Base-by-base conservation (phyloP, 2,329 filamentous ascomycete species). In the Bipolaris sorokiniana region DNA sequence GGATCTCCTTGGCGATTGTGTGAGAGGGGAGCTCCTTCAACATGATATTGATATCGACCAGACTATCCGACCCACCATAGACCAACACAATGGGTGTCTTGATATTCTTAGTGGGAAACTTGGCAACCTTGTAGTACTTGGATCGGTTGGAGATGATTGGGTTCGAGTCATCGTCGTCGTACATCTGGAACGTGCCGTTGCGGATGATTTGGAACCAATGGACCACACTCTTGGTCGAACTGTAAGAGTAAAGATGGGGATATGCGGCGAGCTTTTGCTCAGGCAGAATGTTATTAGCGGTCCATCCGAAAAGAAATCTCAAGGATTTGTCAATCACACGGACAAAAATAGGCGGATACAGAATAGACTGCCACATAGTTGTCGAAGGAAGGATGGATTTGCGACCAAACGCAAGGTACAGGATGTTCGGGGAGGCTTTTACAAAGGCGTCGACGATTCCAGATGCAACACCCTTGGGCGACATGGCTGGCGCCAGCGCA, bases 171-270 rank as follows among this genome's bases (percentile, higher is more conserved):
- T 98, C 94, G 73, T 99, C 95, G 73, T 99, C 95, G 76, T 93
- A 98, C 91, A 99, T 97, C 77, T 99, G 95, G 76, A 99, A 98
- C 23, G 88, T 92, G 69, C 92, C 91, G 70, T 94, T 97, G 63
- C 95, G 89, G 69, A 99, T 99, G 73, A 99, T 97, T 74, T 99
- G 95, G 76, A 99, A 99, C 95, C 95, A 99, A 74, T 99, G 95
- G 0, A 99, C 95, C 7, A 99, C 92, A 18, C 89, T 93, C 78
- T 99, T 99, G 55, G 92, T 97, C 74, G 91, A 96, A 0, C 94
- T 97, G 75, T 94, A 98, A 0, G 93, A 97, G 80, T 97, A 99
- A 0, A 99, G 81, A 79, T 99, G 95, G 9, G 94, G 90, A 74
- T 99, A 99, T 1, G 92, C 92, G 2, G 95, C 95, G 16, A 99